phyloP scores from a whole-genome alignment of 352 stramenopile species.

The Salisapilia sapeloensis region DNA sequence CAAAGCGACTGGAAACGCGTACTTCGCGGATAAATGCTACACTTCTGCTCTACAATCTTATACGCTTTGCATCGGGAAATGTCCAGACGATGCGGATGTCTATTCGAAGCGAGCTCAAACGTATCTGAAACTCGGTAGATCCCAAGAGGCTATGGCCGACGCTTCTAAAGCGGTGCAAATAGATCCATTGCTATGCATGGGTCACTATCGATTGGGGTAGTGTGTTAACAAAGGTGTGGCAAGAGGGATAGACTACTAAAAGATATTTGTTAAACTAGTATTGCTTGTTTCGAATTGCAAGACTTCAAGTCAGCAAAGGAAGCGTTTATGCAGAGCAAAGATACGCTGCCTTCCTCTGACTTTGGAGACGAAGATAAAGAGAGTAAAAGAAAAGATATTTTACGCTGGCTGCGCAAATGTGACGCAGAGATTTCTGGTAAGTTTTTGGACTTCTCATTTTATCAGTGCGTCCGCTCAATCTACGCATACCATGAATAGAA shows the following conservation, averaged over 20 bases:
- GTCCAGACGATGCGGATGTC: constrained; percentile 21
- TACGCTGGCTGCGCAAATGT: constrained; percentile 82
- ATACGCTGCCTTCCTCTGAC: too few relatives aligned
- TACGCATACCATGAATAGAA: constrained; percentile 4
- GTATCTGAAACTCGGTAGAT: constrained; percentile 49
- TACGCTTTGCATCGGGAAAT: constrained; percentile 16
- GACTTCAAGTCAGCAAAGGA: constrained; percentile 41
- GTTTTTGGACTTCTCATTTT: constrained; percentile 10
- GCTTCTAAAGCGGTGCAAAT: constrained; percentile 27
- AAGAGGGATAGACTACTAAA: neutral
- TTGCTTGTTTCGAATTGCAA: constrained; percentile 73
- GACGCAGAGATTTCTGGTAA: constrained; percentile 52
- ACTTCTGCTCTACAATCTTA: constrained; percentile 36
- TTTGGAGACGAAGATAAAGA: constrained; percentile 7
- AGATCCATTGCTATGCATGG: constrained; percentile 28
- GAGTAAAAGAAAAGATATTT: constrained; percentile 30
- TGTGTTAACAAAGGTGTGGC: neutral
- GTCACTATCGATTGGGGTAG: constrained; percentile 59
- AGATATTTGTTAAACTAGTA: constrained; percentile 6
- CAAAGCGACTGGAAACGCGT: constrained; percentile 51
- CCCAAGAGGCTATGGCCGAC: constrained; percentile 28
- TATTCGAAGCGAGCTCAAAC: constrained; percentile 52
- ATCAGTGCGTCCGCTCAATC: neutral
- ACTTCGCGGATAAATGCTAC: constrained; percentile 77
- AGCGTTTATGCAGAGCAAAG: constrained; percentile 42